These are phyloP conservation scores for Neofusicoccum cordaticola DNA, from an alignment of 2,329 filamentous ascomycete species.

Conservation along the genomic window DNA sequence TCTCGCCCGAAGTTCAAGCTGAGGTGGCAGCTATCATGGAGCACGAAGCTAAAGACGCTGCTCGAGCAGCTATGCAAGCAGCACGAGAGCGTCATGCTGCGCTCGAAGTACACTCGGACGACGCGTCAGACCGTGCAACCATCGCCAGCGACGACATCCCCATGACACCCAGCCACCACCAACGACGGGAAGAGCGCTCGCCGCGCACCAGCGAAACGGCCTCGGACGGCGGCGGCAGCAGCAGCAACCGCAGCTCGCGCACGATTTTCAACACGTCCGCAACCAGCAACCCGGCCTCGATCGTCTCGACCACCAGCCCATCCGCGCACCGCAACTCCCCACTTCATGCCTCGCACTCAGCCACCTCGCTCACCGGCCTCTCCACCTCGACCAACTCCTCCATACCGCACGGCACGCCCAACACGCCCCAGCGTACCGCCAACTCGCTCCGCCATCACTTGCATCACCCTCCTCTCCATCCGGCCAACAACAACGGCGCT, in stretches of 20 bases:
- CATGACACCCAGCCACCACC: conserved; percentile 30
- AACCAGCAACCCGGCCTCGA: conserved; percentile 11
- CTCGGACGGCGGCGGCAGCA: conserved; percentile 35
- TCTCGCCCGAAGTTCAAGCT: conserved; percentile 77
- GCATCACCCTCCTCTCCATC: not conserved
- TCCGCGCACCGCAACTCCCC: conserved; percentile 29
- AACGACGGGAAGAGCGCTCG: conserved; percentile 1
- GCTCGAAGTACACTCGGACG: conserved; percentile 11
- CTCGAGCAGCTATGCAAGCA: conserved; percentile 23
- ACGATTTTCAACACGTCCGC: conserved; percentile 15
- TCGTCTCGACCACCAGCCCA: conserved; percentile 17
- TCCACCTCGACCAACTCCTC: not conserved
- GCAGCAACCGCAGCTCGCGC: conserved; percentile 35
- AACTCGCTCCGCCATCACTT: conserved; percentile 8
- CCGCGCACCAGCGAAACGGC: conserved; percentile 3
- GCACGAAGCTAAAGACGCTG: conserved; percentile 31
- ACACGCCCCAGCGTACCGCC: conserved; percentile 18
- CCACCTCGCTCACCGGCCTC: conserved; percentile 6
- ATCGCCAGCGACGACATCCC: conserved; percentile 21
- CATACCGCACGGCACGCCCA: conserved; percentile 13
- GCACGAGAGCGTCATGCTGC: conserved; percentile 15
- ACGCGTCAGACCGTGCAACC: conserved; percentile 13
- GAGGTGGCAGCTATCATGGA: conserved; percentile 73
- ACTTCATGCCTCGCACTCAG: conserved; percentile 28
- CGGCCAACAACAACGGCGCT: not conserved